Evolutionary conservation across 148 eudicot species (phyloP), one percentile per base, ranked within the genome.

Genomic region (Linanthus parryae): DNA sequence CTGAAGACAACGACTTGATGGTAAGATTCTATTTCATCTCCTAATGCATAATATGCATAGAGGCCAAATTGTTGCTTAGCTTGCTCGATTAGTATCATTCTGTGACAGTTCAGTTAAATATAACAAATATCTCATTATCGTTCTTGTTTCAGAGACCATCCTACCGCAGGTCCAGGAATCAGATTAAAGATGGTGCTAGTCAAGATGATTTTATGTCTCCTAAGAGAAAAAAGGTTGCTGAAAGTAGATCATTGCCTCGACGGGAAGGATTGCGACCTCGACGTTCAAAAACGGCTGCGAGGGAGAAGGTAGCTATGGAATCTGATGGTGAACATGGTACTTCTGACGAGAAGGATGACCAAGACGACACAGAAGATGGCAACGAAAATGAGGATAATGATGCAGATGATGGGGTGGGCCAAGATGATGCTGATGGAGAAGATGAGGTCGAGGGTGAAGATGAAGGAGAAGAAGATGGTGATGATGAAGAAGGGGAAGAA

Each of bases 231-330:
- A 78, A 72, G 59, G 37, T 57, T 45, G 39, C 19, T 30, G 70
- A 62, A 34, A 57, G 59, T 48, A 67, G 58, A 56, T 69, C 71
- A 36, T 57, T 72, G 43, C 90, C 96, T 34, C 79, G 85, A 30
- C 80, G 91, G 21, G 96, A 87, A 77, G 97, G 94, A n/a, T 53
- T 90, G 41, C 70, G 90, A 20, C 96, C 99, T 53, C 96, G 96
- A n/a, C 78, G 69, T 54, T 73, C 78, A 23, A 78, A 78, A 66
- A 30, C 65, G 60, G 73, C 58, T 52, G 39, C 64, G 46, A 72
- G 85, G 26, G 64, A 56, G 51, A 76, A 57, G 4, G 37, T 62
- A 45, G 47, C 44, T 26, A 44, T 67, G 31, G 67, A 54, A 48
- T 80, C 68, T 73, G 80, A 79, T 50, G 99, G 75, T 59, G 99